Base-by-base conservation (phyloP, 768 basidiomycete species). In the Lactarius indigo region DNA sequence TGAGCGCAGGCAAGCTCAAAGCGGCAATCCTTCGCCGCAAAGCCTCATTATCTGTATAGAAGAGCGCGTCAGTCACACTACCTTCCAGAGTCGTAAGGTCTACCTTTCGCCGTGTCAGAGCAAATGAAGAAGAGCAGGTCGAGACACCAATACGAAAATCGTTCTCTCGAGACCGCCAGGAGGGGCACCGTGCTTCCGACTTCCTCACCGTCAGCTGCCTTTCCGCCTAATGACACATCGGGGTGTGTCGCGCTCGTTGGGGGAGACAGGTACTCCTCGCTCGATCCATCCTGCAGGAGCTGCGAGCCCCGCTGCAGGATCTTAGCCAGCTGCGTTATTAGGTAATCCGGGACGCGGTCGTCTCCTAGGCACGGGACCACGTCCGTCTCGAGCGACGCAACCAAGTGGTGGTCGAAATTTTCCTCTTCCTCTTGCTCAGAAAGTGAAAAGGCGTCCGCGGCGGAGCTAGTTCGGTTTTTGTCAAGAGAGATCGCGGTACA, bases 61-160 rank as follows among this genome's bases (percentile, higher is more conserved):
- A 33, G 18, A 1, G 55, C 13, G 37, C n/a, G 65, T 63, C 26
- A 37, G n/a, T n/a, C n/a, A n/a, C n/a, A n/a, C n/a, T n/a, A n/a
- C n/a, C n/a, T n/a, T n/a, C n/a, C n/a, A n/a, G n/a, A n/a, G n/a
- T n/a, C n/a, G n/a, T n/a, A n/a, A n/a, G n/a, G 37, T 65, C 33
- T 65, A 88, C 91, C 89, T 76, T 80, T 81, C 1, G 84, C 85
- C 1, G 80, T 79, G 71, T 87, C 78, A 0, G 91, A 90, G 71
- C 91, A 95, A 35, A 95, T 81, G 69, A 90, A 74, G 75, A 96
- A 95, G 39, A 96, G 74, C 13, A 95, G 78, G 72, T 96, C 94
- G 64, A 96, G 89, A 73, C 91, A 94, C 94, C 94, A 96, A 78
- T 92, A 95, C 8, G 91, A 88, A 74, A 96, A 96, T 9, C 92